These are phyloP conservation scores for Nicotiana knightiana DNA, from an alignment of 257 asterid genomes.

Conservation along the genomic window DNA sequence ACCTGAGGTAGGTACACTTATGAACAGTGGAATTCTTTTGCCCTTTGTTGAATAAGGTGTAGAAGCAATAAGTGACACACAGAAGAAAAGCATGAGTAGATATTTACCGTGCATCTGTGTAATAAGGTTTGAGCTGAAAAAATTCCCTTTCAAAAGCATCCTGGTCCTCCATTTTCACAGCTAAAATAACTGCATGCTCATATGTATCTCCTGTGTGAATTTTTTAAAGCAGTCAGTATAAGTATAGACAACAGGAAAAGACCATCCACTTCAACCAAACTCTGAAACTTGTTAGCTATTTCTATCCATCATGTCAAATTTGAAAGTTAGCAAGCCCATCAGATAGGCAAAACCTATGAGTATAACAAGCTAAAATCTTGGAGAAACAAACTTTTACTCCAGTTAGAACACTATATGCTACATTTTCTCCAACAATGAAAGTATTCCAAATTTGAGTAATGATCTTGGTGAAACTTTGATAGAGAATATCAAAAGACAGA, in stretches of 20 bases:
- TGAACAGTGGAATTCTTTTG: no score
- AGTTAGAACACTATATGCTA: no score
- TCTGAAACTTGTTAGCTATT: not conserved
- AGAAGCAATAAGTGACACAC: not conserved
- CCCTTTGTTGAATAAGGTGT: not conserved
- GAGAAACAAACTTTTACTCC: not conserved
- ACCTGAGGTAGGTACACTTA: no score
- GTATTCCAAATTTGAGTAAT: no score
- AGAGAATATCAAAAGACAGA: no score
- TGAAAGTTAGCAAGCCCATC: not conserved
- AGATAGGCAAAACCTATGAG: not conserved
- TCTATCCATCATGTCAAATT: no score
- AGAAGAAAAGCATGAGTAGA: not conserved
- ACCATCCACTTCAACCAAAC: not conserved
- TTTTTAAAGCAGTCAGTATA: not conserved
- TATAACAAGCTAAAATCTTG: not conserved
- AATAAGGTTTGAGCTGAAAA: constrained; percentile 88
- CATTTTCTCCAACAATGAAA: no score
- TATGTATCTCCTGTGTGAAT: constrained; percentile 66
- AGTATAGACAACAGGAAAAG: not conserved
- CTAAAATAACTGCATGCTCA: constrained; percentile 84
- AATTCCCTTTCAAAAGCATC: constrained; percentile 94
- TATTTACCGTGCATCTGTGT: constrained; percentile 79
- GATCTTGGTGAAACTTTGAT: no score
- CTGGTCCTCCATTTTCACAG: constrained; percentile 87